Evolutionary conservation across 148 eudicot genomes (phyloP).

Genomic region (Arbutus unedo): DNA sequence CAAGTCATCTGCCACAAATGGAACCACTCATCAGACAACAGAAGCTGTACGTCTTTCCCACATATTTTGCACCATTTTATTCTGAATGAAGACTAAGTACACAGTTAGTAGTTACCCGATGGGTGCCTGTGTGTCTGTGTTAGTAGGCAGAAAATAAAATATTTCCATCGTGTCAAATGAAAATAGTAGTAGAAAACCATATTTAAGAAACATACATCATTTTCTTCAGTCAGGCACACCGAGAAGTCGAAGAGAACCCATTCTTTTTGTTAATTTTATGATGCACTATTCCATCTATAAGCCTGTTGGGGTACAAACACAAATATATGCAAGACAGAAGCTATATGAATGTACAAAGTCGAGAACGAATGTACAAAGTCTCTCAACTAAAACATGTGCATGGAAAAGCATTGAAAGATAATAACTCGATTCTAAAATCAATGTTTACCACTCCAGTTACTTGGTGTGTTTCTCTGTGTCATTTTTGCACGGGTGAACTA

Average conservation of each 20-base stretch:
- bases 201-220: not conserved
- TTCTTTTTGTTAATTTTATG: no score
- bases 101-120: not conserved
- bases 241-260: no score
- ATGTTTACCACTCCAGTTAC: not conserved
- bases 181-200: not conserved
- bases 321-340: not conserved
- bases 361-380: not conserved
- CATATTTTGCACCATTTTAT: not conserved
- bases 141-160: not conserved
- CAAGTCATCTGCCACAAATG: constrained; percentile 52
- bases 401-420: not conserved
- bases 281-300: no score
- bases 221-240: not conserved
- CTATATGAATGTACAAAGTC: not conserved
- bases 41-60: not conserved
- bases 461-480: not conserved
- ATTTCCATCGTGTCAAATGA: not conserved
- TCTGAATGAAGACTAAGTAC: not conserved
- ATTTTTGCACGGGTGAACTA: not conserved
- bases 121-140: not conserved
- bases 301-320: not conserved
- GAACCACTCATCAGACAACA: constrained; percentile 21
- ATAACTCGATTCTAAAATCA: not conserved
- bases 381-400: not conserved